phyloP scores from a whole-genome alignment of 768 basidiomycete genomes.

The Butyriboletus loyo region DNA sequence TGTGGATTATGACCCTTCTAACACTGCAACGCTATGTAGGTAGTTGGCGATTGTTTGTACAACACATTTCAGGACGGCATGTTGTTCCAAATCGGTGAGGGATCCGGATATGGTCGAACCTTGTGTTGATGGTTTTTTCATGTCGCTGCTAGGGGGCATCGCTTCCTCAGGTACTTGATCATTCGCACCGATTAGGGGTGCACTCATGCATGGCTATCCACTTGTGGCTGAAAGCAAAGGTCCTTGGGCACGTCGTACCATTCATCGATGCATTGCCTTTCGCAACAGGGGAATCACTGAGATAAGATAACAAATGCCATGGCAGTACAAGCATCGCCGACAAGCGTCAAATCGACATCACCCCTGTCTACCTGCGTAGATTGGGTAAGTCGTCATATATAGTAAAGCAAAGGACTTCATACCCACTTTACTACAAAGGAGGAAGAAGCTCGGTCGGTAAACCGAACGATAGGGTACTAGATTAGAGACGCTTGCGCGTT shows the following conservation, averaged over 20 bases:
- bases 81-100: neutral
- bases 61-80: neutral
- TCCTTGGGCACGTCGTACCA: neutral
- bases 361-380: constrained; percentile 30
- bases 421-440: neutral
- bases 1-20: neutral
- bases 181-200: no score
- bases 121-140: neutral
- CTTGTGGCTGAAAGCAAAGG: no score
- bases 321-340: neutral
- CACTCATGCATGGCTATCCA: neutral
- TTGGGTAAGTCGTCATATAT: neutral
- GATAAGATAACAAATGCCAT: neutral
- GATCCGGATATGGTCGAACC: neutral
- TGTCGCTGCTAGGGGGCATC: neutral
- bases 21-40: neutral
- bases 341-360: constrained; percentile 18
- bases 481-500: neutral
- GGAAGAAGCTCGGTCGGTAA: neutral
- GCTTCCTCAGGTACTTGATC: no score
- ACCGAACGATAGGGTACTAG: neutral
- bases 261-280: neutral
- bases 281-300: neutral
- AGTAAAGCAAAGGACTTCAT: no score
- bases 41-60: neutral